Evolutionary conservation across 495 filamentous ascomycete species (phyloP).

Genomic region (Glarea lozoyensis): DNA sequence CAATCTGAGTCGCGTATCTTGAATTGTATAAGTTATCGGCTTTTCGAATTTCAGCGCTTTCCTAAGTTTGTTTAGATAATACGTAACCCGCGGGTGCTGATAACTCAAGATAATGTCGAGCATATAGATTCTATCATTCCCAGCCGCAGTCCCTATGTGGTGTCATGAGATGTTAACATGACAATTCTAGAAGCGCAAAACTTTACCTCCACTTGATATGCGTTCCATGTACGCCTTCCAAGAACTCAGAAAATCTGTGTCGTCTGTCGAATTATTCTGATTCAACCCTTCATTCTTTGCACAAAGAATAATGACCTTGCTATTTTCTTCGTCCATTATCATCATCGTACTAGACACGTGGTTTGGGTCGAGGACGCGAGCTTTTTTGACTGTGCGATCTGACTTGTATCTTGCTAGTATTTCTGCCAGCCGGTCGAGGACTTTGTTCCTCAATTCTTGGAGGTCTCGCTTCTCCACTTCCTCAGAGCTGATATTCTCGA

Average conservation of each 20-base stretch:
- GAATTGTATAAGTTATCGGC: neutral
- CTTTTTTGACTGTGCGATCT: conserved; percentile 4
- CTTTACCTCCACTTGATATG: conserved; percentile 1
- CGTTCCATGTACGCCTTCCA: conserved; percentile 1
- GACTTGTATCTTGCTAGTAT: conserved; percentile 13
- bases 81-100: neutral
- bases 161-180: neutral
- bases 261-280: neutral
- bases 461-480: conserved; percentile 2
- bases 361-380: conserved; percentile 5
- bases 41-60: neutral
- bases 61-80: conserved; percentile 1
- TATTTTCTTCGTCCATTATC: neutral
- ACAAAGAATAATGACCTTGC: conserved; percentile 1
- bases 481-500: conserved; percentile 1
- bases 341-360: conserved; percentile 3
- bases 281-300: conserved; percentile 1
- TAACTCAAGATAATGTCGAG: neutral
- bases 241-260: conserved; percentile 4
- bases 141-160: neutral
- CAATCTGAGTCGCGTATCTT: neutral
- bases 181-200: neutral
- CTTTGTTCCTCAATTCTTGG: conserved; percentile 1
- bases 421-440: conserved; percentile 10
- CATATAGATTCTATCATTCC: neutral